phyloP scores from a whole-genome alignment of 106 monocot species.

The Apostasia ramifera region DNA sequence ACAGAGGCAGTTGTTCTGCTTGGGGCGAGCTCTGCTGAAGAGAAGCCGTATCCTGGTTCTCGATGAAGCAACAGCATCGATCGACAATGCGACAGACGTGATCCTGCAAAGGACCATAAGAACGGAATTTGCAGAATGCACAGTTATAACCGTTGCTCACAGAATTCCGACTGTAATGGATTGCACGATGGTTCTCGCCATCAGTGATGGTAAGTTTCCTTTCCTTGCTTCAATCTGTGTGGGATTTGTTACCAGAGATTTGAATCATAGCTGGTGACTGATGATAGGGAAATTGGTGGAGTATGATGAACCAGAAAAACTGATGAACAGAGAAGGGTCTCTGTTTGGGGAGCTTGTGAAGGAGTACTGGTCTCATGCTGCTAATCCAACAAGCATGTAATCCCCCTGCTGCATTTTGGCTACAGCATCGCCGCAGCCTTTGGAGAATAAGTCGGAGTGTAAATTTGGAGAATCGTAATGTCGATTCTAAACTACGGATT shows the following conservation, averaged over 20 bases:
- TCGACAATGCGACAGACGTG: conserved; percentile 83
- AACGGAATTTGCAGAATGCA: conserved; percentile 68
- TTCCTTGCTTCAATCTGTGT: background rate
- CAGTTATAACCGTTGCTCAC: conserved; percentile 95
- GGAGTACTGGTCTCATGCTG: conserved; percentile 80
- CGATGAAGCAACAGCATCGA: conserved; percentile 97
- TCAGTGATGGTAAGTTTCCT: conserved; percentile 66
- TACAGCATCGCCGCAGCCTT: no score
- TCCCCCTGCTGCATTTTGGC: no score
- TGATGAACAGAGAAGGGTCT: conserved; percentile 70
- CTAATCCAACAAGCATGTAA: no score
- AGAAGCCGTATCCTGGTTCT: conserved; percentile 76
- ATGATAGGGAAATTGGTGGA: conserved; percentile 64
- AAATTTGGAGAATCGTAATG: no score
- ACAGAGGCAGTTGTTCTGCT: conserved; percentile 85
- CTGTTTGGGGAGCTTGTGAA: conserved; percentile 71
- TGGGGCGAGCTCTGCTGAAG: conserved; percentile 75
- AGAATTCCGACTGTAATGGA: conserved; percentile 96
- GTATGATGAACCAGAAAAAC: conserved; percentile 63
- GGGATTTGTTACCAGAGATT: no score
- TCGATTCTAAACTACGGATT: no score
- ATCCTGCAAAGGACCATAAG: conserved; percentile 88
- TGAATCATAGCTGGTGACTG: no score
- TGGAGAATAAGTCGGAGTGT: no score
- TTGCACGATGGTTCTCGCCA: conserved; percentile 79